Conservation (phyloP, 108 stramenopile genomes). For the Pseudonitzschia multiseries region DNA sequence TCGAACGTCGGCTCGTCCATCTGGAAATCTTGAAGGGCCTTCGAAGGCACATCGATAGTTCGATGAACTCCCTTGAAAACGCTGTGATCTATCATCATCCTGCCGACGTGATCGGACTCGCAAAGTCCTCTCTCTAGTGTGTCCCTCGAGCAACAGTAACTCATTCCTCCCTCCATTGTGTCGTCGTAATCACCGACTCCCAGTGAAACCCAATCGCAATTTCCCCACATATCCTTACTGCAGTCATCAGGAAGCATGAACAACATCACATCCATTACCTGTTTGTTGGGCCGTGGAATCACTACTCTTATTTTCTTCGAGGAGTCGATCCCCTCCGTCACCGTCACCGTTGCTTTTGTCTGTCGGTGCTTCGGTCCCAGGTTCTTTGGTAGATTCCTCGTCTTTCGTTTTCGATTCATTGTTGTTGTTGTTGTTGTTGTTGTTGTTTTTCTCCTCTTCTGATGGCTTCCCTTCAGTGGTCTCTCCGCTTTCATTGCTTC, state of each 20-base stretch:
- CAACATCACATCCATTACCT: conserved; percentile 29
- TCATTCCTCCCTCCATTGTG: conserved; percentile 46
- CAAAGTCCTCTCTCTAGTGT: conserved; percentile 53
- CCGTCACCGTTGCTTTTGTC: background rate
- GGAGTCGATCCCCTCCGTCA: background rate
- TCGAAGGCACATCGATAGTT: conserved; percentile 44
- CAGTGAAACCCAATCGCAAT: conserved; percentile 71
- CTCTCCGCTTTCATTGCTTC: background rate
- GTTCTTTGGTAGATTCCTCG: background rate
- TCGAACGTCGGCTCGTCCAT: conserved; percentile 38
- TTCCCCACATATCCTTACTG: conserved; percentile 52
- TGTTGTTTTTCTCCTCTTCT: background rate
- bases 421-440: background rate
- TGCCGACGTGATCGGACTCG: conserved; percentile 39
- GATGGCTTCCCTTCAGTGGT: background rate
- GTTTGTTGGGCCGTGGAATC: background rate
- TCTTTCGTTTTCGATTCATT: background rate
- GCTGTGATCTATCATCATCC: conserved; percentile 53
- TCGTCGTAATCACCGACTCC: conserved; percentile 65
- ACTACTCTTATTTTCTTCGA: background rate
- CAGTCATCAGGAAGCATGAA: conserved; percentile 45
- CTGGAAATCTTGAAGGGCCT: conserved; percentile 38
- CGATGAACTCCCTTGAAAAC: conserved; percentile 61
- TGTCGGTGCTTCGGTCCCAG: background rate
- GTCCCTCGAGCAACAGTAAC: conserved; percentile 77